Base-by-base conservation (phyloP, 2,329 filamentous ascomycete species). In the Tolypocladium paradoxum region DNA sequence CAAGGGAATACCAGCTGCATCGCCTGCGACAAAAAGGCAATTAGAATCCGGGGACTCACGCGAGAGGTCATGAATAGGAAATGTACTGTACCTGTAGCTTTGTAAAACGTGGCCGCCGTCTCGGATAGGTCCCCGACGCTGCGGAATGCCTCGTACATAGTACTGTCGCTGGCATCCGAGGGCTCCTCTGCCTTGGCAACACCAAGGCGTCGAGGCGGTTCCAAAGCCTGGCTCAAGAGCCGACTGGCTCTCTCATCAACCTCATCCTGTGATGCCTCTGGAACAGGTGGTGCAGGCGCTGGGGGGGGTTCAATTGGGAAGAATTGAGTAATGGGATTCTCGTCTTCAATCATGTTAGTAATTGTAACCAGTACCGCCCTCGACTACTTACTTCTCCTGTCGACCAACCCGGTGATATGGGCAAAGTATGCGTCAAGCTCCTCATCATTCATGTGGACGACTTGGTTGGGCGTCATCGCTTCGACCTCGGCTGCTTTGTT, bases 361-460 rank as follows among this genome's bases (percentile, higher is more conserved):
- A 3, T 11, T 14, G 48, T 12, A 11, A 6, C 18, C 18, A 2
- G 29, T 6, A 8, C 3, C 27, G n/a, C 29, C 29, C 14, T 14
- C 33, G 11, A 14, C n/a, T 14, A 53, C 63, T 56, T 52, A 73
- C 71, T 67, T 48, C 56, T 66, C 34, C 59, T 61, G 37, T 70
- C 68, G 37, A 66, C 57, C 2, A 66, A 60, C 22, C 65, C 65
- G 16, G 64, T 55, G 14, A 73, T 55, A 20, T 70, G 62, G 31
- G 63, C 76, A 66, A 90, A 76, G 62, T 90, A 90, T 33, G 80
- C 73, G 59, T 88, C 82, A 43, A 89, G 68, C 53, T 86, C 77
- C 24, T 76, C 69, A 6, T 75, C 69, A 3, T 71, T 74, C 80
- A 91, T 84, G 1, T 71, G 65, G 40, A 84, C 75, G 9, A 88